Base-by-base conservation (phyloP, 257 asterid species). In the Marsdenia floribunda region DNA sequence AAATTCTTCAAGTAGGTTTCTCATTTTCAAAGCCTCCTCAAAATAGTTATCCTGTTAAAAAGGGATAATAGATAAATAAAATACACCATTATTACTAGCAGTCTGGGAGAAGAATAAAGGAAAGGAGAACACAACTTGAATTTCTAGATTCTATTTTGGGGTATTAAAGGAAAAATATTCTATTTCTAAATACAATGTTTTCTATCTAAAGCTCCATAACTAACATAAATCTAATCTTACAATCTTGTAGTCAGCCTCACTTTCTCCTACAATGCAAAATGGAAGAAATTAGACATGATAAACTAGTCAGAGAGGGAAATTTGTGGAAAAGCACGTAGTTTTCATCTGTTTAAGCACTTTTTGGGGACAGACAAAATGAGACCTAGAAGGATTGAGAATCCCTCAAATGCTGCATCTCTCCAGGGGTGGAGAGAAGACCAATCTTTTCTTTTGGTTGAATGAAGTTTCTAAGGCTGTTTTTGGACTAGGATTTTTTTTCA, bases 21-120 rank as follows among this genome's bases (percentile, higher is more conserved):
- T 87, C 90, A 94, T 88, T 87, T 94, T 94, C 87, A 94, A 74
- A 81, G 98, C 99, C 86, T 94, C 99, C 88, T 94, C 99, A 78
- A 94, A 94, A 79, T 94, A 92, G 78, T 92, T 94, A 76, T 94
- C 99, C 97, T 94, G 88, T 71, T 47, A 72, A 85, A 53, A 60
- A 72, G 61, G 63, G n/a, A 59, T 26, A 75, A 54, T 26, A 72
- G 72, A 75, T 40, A 53, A 38, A 40, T 14, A 26, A 49, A 37
- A 58, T 19, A 5, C 22, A 57, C 22, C 58, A 35, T 21, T n/a
- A 55, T 8, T 6, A 67, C 18, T 2, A 0, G 54, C 14, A 33
- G 29, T 15, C 15, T 18, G 26, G 19, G n/a, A 24, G 71, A 2
- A 7, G 18, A 14, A 4, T n/a, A 13, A 52, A 9, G 9, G n/a